Evolutionary conservation across 2,329 filamentous ascomycete genomes (phyloP).

Genomic region (Fusarium musae): DNA sequence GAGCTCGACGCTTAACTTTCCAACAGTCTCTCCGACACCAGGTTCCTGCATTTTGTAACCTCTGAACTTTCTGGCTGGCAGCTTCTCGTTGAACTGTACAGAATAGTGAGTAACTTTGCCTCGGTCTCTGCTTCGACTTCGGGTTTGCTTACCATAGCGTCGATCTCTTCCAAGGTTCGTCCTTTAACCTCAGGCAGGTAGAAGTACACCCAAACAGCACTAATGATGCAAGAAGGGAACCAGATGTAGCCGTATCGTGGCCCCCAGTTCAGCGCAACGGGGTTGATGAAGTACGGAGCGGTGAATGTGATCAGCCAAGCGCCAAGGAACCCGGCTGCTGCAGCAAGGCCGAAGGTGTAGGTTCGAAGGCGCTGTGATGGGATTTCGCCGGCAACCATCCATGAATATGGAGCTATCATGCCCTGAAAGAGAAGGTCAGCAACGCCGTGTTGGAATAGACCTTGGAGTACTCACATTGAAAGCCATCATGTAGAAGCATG

Average conservation of each 20-base stretch:
- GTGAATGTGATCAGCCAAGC: slow-evolving; percentile 42
- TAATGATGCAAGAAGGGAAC: slow-evolving; percentile 38
- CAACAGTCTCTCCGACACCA: background rate
- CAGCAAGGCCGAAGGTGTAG: slow-evolving; percentile 37
- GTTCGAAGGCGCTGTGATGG: slow-evolving; percentile 41
- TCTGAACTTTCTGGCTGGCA: slow-evolving; percentile 33
- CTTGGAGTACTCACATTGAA: slow-evolving; percentile 26
- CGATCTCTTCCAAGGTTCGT: slow-evolving; percentile 37
- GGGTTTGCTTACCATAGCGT: slow-evolving; percentile 26
- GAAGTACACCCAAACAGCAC: slow-evolving; percentile 36
- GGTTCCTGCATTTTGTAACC: slow-evolving; percentile 1
- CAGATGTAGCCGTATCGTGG: slow-evolving; percentile 41
- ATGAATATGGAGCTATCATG: slow-evolving; percentile 41
- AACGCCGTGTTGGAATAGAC: background rate
- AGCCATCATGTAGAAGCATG: slow-evolving; percentile 37
- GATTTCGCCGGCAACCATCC: slow-evolving; percentile 38
- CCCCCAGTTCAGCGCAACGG: slow-evolving; percentile 37
- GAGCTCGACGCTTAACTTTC: slow-evolving; percentile 24
- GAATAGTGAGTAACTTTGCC: background rate
- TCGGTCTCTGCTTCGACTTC: accelerated
- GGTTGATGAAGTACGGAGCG: slow-evolving; percentile 40
- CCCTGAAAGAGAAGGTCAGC: background rate
- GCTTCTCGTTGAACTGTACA: slow-evolving; percentile 22
- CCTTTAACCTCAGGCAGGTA: slow-evolving; percentile 37
- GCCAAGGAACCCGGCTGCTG: slow-evolving; percentile 31